phyloP scores from a whole-genome alignment of 163 green algal species.

The Scenedesmus sp. region DNA sequence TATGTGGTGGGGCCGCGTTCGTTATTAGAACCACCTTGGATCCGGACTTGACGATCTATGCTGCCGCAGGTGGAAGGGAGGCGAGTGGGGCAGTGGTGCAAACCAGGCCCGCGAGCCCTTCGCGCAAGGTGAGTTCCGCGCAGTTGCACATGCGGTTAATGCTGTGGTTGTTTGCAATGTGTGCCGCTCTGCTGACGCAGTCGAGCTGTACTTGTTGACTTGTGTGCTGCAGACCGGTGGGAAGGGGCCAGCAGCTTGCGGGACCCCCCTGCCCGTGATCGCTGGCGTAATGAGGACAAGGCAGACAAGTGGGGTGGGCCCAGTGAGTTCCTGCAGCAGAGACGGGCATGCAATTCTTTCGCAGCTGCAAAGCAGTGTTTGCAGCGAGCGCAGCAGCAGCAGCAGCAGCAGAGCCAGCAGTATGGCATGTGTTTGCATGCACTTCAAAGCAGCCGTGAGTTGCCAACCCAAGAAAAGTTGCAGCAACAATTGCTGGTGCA shows the following conservation, averaged over 20 bases:
- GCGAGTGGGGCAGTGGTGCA: constrained; percentile 7
- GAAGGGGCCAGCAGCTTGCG: not conserved
- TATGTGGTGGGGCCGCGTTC: not conserved
- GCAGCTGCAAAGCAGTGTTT: not conserved
- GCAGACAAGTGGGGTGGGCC: constrained; percentile 29
- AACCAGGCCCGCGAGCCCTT: constrained; percentile 24
- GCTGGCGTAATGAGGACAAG: constrained; percentile 49
- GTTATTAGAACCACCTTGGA: not conserved
- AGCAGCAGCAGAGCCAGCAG: not conserved
- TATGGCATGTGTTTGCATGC: not conserved
- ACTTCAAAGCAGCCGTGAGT: not conserved
- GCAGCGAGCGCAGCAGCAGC: not conserved
- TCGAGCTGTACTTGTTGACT: not conserved
- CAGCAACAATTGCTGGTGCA: not conserved
- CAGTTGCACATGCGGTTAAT: not conserved
- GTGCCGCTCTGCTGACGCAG: not conserved
- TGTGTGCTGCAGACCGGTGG: constrained; percentile 49
- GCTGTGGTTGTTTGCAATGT: not conserved
- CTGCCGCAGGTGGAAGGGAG: constrained; percentile 43
- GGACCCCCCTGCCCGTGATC: constrained; percentile 9
- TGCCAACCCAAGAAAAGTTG: too few species aligned
- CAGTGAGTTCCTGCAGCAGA: not conserved
- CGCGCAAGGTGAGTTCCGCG: not conserved
- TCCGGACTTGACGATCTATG: not conserved
- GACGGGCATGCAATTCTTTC: not conserved